phyloP scores from a whole-genome alignment of 73 alveolate genomes.

The Tetrahymena elliotti region DNA sequence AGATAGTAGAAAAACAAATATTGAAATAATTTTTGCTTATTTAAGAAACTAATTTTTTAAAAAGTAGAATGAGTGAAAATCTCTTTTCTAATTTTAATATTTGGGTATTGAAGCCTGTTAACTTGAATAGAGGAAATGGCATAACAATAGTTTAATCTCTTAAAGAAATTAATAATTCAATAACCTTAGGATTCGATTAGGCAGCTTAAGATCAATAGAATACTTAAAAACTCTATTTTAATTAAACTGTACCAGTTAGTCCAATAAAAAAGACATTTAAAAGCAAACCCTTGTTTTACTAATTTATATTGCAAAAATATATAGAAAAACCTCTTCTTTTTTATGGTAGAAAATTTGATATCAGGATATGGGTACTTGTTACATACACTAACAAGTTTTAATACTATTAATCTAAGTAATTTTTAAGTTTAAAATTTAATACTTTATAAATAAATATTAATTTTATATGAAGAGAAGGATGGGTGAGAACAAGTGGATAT shows the following conservation, averaged over 20 bases:
- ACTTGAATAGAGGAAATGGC: slow-evolving; percentile 64
- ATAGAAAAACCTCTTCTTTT: slow-evolving; percentile 86
- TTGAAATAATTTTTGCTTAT: neutral
- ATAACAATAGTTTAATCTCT: slow-evolving; percentile 49
- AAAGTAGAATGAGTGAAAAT: slow-evolving; percentile 17
- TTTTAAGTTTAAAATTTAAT: neutral
- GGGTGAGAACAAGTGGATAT: slow-evolving; percentile 71
- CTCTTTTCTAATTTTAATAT: slow-evolving; percentile 1
- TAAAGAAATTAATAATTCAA: slow-evolving; percentile 20
- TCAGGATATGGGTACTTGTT: slow-evolving; percentile 87
- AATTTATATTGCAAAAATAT: slow-evolving; percentile 80
- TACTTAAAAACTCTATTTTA: neutral
- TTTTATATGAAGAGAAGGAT: slow-evolving; percentile 69
- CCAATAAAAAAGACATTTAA: slow-evolving; percentile 6
- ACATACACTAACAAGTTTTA: slow-evolving; percentile 59
- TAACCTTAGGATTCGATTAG: neutral
- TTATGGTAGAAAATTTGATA: slow-evolving; percentile 83
- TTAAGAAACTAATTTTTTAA: slow-evolving; percentile 12
- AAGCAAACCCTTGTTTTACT: slow-evolving; percentile 1
- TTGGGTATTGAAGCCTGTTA: slow-evolving; percentile 71
- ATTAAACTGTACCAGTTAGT: neutral
- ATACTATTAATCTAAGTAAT: slow-evolving; percentile 46
- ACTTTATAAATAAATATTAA: neutral
- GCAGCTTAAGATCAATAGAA: neutral
- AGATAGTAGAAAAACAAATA: neutral